Conservation (phyloP, 169 alveolate genomes). For the Besnoitia besnoiti region DNA sequence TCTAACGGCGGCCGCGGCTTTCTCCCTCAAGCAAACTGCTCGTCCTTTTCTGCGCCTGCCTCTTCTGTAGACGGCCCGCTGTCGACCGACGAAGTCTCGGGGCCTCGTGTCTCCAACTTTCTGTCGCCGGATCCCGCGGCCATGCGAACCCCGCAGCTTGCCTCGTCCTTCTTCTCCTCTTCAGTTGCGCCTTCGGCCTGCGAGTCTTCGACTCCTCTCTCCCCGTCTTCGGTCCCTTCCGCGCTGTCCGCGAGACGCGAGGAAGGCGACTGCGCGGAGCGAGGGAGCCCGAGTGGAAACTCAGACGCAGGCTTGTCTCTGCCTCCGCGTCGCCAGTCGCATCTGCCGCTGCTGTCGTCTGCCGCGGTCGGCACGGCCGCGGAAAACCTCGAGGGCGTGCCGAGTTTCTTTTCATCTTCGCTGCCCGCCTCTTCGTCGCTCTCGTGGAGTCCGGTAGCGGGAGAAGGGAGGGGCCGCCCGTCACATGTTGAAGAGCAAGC, state of each 20-base stretch:
- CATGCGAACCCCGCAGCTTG: not conserved
- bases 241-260: slow-evolving; percentile 8
- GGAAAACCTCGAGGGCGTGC: not conserved
- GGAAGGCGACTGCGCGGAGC: not conserved
- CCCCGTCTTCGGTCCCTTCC: too few species aligned
- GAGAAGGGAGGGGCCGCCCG: too few species aligned
- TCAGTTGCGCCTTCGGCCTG: not conserved
- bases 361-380: too few species aligned
- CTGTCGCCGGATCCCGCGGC: not conserved
- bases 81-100: not conserved
- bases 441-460: not conserved
- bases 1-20: too few species aligned
- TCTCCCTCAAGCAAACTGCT: too few species aligned
- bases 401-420: not conserved
- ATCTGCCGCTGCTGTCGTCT: too few species aligned
- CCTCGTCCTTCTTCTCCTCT: not conserved
- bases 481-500: not conserved
- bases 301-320: too few species aligned
- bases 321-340: too few species aligned
- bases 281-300: too few species aligned
- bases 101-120: not conserved
- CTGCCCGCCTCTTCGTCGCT: not conserved
- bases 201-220: not conserved
- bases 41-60: not conserved
- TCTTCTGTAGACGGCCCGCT: not conserved